These are phyloP conservation scores for Cubamyces lactineus DNA, from an alignment of 768 basidiomycete genomes.

Conservation along the genomic window DNA sequence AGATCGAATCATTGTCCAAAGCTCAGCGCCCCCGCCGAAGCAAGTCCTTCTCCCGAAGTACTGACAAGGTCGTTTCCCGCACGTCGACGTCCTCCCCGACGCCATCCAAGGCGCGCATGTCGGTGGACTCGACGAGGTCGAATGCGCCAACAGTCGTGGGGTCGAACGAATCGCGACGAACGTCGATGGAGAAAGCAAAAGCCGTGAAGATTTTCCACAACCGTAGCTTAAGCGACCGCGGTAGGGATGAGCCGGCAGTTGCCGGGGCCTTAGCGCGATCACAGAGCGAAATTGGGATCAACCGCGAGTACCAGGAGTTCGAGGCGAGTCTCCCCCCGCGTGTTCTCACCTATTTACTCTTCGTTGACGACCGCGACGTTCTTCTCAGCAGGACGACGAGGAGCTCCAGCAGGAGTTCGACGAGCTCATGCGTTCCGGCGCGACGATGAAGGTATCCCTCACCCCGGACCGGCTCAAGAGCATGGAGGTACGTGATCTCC, in stretches of 20 bases:
- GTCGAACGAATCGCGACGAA: constrained; percentile 40
- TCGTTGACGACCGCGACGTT: constrained; percentile 5
- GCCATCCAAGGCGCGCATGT: constrained; percentile 32
- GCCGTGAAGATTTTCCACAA: constrained; percentile 65
- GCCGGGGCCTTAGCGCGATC: constrained; percentile 35
- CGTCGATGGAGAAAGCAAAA: constrained; percentile 68
- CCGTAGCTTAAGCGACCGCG: constrained; percentile 47
- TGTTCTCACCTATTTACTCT: constrained; percentile 1
- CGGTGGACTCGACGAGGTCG: constrained; percentile 44
- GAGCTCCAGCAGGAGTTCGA: constrained; percentile 78
- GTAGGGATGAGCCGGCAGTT: constrained; percentile 32
- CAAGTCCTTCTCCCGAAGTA: constrained; percentile 63
- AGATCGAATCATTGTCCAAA: constrained; percentile 72
- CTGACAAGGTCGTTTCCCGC: constrained; percentile 46
- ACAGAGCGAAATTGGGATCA: constrained; percentile 38
- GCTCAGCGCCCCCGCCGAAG: constrained; percentile 60
- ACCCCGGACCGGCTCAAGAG: constrained; percentile 92
- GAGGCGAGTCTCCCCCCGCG: constrained; percentile 27
- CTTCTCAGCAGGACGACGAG: constrained; percentile 48
- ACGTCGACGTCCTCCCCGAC: constrained; percentile 50
- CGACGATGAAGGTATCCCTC: constrained; percentile 94
- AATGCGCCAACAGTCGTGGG: constrained; percentile 25
- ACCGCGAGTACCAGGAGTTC: constrained; percentile 23
- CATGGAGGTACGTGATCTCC: constrained; percentile 74
- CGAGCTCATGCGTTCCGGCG: constrained; percentile 84